Percentiles rank a stretch among this genome's conserved stretches.
Evolutionary conservation across 768 basidiomycete genomes (phyloP).

Genomic region (Galerina marginata): DNA sequence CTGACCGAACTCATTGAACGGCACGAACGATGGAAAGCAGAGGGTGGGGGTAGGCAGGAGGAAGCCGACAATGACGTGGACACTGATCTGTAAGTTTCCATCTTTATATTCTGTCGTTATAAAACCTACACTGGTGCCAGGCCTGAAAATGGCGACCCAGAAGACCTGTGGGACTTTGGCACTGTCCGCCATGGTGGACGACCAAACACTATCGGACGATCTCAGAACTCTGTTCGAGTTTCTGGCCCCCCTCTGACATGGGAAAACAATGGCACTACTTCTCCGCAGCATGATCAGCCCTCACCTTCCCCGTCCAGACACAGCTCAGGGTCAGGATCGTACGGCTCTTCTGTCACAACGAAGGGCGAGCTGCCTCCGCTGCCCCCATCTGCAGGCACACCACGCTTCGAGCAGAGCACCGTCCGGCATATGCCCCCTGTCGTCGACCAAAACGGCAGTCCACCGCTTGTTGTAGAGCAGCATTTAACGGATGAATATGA

Average conservation of each 20-base stretch:
- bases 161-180: constrained; percentile 97
- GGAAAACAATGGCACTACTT: constrained; percentile 68
- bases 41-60: constrained; percentile 79
- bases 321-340: constrained; percentile 31
- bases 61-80: constrained; percentile 69
- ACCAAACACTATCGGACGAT: constrained; percentile 69
- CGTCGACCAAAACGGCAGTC: constrained; percentile 25
- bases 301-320: constrained; percentile 32
- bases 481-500: constrained; percentile 70
- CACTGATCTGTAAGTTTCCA: constrained; percentile 64
- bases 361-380: constrained; percentile 71
- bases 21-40: constrained; percentile 90
- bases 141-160: constrained; percentile 61
- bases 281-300: constrained; percentile 47
- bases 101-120: constrained; percentile 1
- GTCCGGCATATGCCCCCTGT: constrained; percentile 60
- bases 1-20: constrained; percentile 95
- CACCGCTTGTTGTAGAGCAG: constrained; percentile 37
- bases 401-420: constrained; percentile 65
- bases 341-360: constrained; percentile 50
- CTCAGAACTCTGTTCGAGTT: constrained; percentile 57
- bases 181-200: constrained; percentile 82
- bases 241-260: constrained; percentile 78
- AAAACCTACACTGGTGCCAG: constrained; percentile 35
- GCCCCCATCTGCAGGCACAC: constrained; percentile 47